phyloP scores from a whole-genome alignment of 768 basidiomycete species.

The Harrya chromipes region DNA sequence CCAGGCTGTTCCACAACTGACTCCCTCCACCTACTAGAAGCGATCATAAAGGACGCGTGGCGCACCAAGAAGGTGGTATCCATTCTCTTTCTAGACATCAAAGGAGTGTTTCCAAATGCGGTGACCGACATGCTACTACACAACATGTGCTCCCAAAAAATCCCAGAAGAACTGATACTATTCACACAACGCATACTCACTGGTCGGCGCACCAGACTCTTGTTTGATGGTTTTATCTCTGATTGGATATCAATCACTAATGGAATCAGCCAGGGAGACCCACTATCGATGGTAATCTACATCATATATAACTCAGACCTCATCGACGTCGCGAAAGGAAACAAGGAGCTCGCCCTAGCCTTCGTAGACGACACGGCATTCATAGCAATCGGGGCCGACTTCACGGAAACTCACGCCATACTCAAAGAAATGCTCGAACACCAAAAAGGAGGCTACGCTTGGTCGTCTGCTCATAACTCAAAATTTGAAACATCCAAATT shows the following conservation, averaged over 20 bases:
- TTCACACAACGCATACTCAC: conserved; percentile 15
- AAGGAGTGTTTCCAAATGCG: conserved; percentile 5
- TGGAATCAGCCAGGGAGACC: conserved; percentile 35
- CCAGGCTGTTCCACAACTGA: background rate
- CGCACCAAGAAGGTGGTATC: background rate
- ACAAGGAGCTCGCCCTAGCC: conserved; percentile 18
- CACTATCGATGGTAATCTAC: conserved; percentile 29
- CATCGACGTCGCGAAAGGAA: background rate
- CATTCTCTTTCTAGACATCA: background rate
- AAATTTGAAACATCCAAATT: conserved; percentile 20
- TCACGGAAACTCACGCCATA: conserved; percentile 16
- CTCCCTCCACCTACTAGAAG: background rate
- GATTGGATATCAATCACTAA: conserved; percentile 12
- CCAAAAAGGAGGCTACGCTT: conserved; percentile 9
- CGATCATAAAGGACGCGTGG: background rate
- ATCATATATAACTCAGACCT: conserved; percentile 33
- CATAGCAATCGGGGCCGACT: conserved; percentile 21
- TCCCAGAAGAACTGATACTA: conserved; percentile 2
- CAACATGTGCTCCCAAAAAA: conserved; percentile 5
- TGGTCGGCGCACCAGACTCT: conserved; percentile 1
- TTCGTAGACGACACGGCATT: conserved; percentile 33
- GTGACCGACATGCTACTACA: background rate
- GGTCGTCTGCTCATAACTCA: conserved; percentile 23
- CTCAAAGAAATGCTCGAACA: conserved; percentile 28
- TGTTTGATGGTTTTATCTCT: conserved; percentile 23